These are phyloP conservation scores for Chrysophaeum taylorii DNA, from an alignment of 352 stramenopile species.

Conservation along the genomic window DNA sequence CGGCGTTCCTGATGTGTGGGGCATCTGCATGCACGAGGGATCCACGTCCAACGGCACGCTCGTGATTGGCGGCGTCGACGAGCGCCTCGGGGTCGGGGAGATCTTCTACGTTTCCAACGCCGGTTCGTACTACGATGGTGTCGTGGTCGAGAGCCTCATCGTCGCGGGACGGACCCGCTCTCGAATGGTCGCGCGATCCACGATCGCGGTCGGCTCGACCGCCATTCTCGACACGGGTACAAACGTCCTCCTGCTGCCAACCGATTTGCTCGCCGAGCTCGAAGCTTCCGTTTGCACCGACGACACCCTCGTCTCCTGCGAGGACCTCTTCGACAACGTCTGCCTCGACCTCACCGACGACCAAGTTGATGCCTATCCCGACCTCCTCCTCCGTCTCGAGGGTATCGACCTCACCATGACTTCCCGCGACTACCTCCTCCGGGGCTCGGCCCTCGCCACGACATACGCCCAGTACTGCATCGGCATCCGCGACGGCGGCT, in stretches of 20 bases:
- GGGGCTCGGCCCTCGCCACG: slow-evolving; percentile 10
- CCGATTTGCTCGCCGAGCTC: neutral
- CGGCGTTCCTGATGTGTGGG: too few species aligned
- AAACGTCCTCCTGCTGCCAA: slow-evolving; percentile 10
- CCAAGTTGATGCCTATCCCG: slow-evolving; percentile 14
- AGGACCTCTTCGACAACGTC: neutral
- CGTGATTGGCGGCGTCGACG: too few species aligned
- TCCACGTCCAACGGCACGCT: too few species aligned
- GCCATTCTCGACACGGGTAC: slow-evolving; percentile 14
- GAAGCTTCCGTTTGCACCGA: neutral
- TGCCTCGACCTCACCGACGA: slow-evolving; percentile 4
- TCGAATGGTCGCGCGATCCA: too few species aligned
- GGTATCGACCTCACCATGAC: slow-evolving; percentile 6
- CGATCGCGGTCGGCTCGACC: slow-evolving; percentile 3
- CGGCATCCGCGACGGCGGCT: slow-evolving; percentile 15
- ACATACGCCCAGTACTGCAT: slow-evolving; percentile 8
- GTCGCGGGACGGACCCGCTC: too few species aligned
- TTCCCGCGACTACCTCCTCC: slow-evolving; percentile 13
- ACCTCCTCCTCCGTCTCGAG: neutral
- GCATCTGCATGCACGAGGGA: too few species aligned
- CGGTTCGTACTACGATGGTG: too few species aligned
- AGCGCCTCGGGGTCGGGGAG: too few species aligned
- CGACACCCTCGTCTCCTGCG: neutral
- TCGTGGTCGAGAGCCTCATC: too few species aligned
- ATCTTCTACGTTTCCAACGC: too few species aligned